Percentiles rank a stretch among this genome's conserved stretches.
Evolutionary conservation across 768 basidiomycete genomes (phyloP).

Genomic region (Phylloporus sp.): DNA sequence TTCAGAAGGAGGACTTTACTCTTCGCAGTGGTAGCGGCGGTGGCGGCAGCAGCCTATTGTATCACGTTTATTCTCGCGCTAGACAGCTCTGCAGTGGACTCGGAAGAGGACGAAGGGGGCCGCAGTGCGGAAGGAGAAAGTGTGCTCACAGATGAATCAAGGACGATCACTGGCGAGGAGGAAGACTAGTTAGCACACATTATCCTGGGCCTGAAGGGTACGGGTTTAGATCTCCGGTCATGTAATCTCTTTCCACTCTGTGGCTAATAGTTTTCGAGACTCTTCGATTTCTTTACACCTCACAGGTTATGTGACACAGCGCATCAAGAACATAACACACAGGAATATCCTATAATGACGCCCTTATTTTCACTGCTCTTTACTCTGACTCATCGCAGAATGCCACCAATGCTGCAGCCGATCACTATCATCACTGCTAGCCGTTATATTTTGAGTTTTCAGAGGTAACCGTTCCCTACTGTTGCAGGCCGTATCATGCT

Average conservation of each 20-base stretch:
- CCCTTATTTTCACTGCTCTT: too few species aligned
- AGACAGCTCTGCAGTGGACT: neutral
- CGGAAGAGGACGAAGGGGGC: neutral
- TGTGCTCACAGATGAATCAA: slow-evolving; percentile 4
- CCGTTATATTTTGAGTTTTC: neutral
- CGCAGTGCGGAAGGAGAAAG: slow-evolving; percentile 15
- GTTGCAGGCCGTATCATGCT: neutral
- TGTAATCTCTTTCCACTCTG: too few species aligned
- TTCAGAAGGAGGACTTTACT: slow-evolving; percentile 50
- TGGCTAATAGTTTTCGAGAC: too few species aligned
- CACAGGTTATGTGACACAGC: too few species aligned
- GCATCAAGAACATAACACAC: too few species aligned
- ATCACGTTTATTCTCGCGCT: neutral
- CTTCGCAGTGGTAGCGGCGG: slow-evolving; percentile 47
- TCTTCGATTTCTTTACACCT: too few species aligned
- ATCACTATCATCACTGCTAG: neutral
- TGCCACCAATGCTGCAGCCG: too few species aligned
- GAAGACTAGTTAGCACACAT: slow-evolving; percentile 1
- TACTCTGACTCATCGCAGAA: too few species aligned
- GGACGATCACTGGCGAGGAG: slow-evolving; percentile 12
- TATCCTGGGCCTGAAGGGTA: too few species aligned
- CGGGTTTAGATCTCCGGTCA: too few species aligned
- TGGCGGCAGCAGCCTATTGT: slow-evolving; percentile 40
- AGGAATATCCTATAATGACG: too few species aligned
- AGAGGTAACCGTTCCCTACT: neutral